Conservation (phyloP, 345 rosid genomes). For the Raphanus raphanistrum region DNA sequence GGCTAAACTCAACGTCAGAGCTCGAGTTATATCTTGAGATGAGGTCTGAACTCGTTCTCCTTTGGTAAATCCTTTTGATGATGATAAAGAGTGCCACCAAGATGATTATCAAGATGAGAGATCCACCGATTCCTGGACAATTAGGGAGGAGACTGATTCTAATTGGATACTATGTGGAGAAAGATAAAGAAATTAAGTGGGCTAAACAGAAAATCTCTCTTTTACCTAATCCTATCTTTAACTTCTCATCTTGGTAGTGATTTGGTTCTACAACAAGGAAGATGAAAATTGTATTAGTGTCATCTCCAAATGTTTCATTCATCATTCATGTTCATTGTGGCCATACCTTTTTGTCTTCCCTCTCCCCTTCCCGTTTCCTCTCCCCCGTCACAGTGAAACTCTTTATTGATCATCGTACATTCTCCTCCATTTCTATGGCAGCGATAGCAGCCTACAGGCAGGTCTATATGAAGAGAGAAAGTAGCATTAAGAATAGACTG, state of each 20-base stretch:
- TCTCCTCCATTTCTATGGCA: conserved; percentile 29
- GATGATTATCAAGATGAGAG: conserved; percentile 24
- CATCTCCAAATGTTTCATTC: background rate
- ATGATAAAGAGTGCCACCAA: conserved; percentile 19
- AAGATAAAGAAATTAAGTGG: background rate
- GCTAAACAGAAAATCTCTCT: conserved; percentile 16
- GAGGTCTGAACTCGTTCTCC: conserved; percentile 25
- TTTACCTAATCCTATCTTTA: conserved; percentile 29
- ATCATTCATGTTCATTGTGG: conserved; percentile 10
- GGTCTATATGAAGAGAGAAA: background rate
- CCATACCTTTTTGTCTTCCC: conserved; percentile 11
- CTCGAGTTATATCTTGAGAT: conserved; percentile 36
- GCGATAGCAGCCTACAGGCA: background rate
- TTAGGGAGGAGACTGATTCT: background rate
- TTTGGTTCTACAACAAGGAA: conserved; percentile 14
- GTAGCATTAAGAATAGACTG: conserved; percentile 9
- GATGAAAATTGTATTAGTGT: background rate
- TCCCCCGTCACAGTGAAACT: background rate
- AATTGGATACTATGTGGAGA: conserved; percentile 1
- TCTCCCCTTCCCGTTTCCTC: no score
- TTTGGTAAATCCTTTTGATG: conserved; percentile 24
- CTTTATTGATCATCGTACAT: background rate
- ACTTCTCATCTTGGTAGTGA: background rate
- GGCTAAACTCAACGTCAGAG: conserved; percentile 44
- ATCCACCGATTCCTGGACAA: conserved; percentile 49